Evolutionary conservation across 495 filamentous ascomycete species (phyloP).

Genomic region (Tricharina praecox): DNA sequence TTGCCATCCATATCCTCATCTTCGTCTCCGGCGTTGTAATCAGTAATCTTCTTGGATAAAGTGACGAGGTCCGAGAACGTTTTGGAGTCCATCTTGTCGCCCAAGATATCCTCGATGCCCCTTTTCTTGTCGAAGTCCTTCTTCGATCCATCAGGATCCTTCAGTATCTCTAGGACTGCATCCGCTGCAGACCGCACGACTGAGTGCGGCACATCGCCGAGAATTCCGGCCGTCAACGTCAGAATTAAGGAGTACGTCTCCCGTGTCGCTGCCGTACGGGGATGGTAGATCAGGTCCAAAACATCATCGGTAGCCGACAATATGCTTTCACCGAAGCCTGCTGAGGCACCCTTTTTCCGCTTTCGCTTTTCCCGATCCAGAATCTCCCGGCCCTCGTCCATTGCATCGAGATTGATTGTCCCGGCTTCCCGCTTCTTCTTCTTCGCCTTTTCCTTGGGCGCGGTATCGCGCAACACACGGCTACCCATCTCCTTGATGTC

Average conservation of each 20-base stretch:
- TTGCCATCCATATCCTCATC: constrained; percentile 66
- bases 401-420: constrained; percentile 43
- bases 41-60: constrained; percentile 95
- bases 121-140: constrained; percentile 99
- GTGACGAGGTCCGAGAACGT: constrained; percentile 96
- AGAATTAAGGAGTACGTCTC: constrained; percentile 93
- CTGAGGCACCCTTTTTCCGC: constrained; percentile 47
- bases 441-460: constrained; percentile 55
- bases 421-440: constrained; percentile 48
- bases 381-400: constrained; percentile 74
- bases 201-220: constrained; percentile 86
- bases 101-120: constrained; percentile 85
- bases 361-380: constrained; percentile 76
- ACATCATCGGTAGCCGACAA: constrained; percentile 70
- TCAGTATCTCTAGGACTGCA: constrained; percentile 74
- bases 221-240: constrained; percentile 68
- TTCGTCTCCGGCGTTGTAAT: constrained; percentile 94
- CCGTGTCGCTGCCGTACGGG: constrained; percentile 76
- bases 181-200: constrained; percentile 92
- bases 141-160: constrained; percentile 62
- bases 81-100: constrained; percentile 63
- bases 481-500: constrained; percentile 88
- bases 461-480: constrained; percentile 58
- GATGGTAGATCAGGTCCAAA: constrained; percentile 72
- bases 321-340: constrained; percentile 60